Conservation (phyloP, 2,329 filamentous ascomycete genomes). For the Beauveria medogensis region DNA sequence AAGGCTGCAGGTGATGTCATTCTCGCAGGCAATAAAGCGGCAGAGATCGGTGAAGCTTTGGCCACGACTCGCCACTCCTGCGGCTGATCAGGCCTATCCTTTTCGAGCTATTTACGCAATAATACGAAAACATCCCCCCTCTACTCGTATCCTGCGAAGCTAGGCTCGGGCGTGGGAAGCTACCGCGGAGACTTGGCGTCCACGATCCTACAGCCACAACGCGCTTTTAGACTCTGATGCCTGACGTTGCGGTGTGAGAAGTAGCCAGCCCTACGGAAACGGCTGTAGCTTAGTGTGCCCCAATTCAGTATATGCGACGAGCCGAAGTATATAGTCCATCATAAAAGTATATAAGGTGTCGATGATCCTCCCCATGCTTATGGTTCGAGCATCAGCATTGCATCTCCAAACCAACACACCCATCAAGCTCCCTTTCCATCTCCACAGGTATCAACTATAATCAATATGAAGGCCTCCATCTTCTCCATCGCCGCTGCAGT, state of each 20-base stretch:
- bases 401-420: not conserved
- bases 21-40: not conserved
- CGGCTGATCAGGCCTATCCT: not conserved
- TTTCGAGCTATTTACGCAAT: not conserved
- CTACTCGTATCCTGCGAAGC: not conserved
- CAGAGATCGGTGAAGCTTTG: constrained; percentile 3
- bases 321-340: not conserved
- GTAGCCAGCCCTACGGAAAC: not conserved
- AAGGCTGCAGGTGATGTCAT: constrained; percentile 1
- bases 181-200: not conserved
- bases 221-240: not conserved
- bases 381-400: not conserved
- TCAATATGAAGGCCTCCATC: constrained; percentile 23
- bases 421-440: not conserved
- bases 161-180: not conserved
- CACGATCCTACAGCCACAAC: not conserved
- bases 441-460: not conserved
- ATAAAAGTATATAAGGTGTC: not conserved
- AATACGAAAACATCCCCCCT: not conserved
- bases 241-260: not conserved
- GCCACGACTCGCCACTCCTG: not conserved
- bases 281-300: not conserved
- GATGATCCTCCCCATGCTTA: not conserved
- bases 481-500: constrained; percentile 24
- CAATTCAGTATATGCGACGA: not conserved